phyloP scores from a whole-genome alignment of 1,284 basidiomycete species.

The Volvariella surrecta region DNA sequence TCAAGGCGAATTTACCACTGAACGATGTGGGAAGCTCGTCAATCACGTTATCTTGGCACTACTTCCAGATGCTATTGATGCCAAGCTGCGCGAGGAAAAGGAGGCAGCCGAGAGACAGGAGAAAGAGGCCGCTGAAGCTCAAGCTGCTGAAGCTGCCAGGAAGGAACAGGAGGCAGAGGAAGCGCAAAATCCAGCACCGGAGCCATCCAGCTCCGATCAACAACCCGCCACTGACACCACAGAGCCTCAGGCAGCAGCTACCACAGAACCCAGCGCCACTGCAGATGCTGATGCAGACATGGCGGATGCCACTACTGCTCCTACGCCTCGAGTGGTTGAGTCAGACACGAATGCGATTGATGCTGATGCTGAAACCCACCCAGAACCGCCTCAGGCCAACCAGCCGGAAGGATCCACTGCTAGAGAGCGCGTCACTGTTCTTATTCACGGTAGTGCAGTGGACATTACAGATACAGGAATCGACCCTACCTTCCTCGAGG shows the following conservation, averaged over 20 bases:
- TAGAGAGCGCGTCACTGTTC: conserved; percentile 64
- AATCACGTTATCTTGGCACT: conserved; percentile 75
- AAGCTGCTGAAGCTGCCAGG: conserved; percentile 10
- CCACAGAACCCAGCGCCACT: conserved; percentile 13
- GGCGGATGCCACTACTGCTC: conserved; percentile 23
- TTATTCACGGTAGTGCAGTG: conserved; percentile 87
- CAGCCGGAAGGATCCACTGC: conserved; percentile 14
- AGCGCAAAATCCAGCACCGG: not conserved
- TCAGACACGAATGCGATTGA: conserved; percentile 14
- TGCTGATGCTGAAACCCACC: conserved; percentile 10
- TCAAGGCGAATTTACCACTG: conserved; percentile 63
- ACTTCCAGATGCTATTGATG: conserved; percentile 73
- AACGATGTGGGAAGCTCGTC: conserved; percentile 59
- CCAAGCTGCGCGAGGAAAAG: conserved; percentile 46
- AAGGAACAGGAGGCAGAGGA: conserved; percentile 3
- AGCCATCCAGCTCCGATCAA: conserved; percentile 1
- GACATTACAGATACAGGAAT: conserved; percentile 99
- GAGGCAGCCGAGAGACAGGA: conserved; percentile 33
- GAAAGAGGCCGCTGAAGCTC: conserved; percentile 22
- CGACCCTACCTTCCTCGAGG: conserved; percentile 96
- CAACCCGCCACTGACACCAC: not conserved
- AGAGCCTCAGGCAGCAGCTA: conserved; percentile 18
- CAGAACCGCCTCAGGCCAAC: conserved; percentile 18
- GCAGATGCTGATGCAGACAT: conserved; percentile 33
- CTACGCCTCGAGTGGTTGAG: conserved; percentile 19